Base-by-base conservation (phyloP, 2,329 filamentous ascomycete genomes). In the Alternaria triticimaculans region DNA sequence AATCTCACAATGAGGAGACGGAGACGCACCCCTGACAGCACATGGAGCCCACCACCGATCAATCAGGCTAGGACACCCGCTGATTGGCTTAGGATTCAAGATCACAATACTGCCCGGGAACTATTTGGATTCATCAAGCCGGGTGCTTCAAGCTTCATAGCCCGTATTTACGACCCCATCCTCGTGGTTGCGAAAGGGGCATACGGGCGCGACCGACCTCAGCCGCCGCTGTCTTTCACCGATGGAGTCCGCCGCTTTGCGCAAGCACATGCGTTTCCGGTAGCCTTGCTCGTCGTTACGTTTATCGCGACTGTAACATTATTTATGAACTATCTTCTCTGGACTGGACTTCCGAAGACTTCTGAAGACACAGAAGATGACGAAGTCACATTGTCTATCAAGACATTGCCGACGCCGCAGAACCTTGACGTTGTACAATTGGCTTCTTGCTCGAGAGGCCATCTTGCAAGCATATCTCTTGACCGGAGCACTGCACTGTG, bases 111-210 rank as follows among this genome's bases (percentile, higher is more conserved):
- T 1, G 92, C 91, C 3, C 87, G 87, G 41, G 92, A 94, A 73
- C 86, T 94, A 15, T 92, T 94, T 75, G 85, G 88, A n/a, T 87
- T 92, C 30, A 86, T 94, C 70, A 93, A 92, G 67, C 92, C 92
- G 7, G 83, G 86, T 58, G 87, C 89, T 2, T 86, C 92, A 72
- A 91, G 88, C 76, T 92, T 93, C 75, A 83, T 92, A 18, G 91
- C 92, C 21, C 86, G 87, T 48, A 90, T 94, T 1, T 92, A 91
- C 73, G 89, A 94, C 44, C 92, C 92, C 2, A 80, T 93, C 4
- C 85, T 93, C 4, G 90, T 94, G 65, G 90, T 94, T 5, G 80
- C 90, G 10, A 88, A 89, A 64, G 88, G 87, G 10, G 88, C 92
- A 3, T 86, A 92, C 73, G 87, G 92, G 18, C 88, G 86, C 63